These are phyloP conservation scores for Collybia sp. DNA, from an alignment of 768 basidiomycete genomes.

Conservation along the genomic window DNA sequence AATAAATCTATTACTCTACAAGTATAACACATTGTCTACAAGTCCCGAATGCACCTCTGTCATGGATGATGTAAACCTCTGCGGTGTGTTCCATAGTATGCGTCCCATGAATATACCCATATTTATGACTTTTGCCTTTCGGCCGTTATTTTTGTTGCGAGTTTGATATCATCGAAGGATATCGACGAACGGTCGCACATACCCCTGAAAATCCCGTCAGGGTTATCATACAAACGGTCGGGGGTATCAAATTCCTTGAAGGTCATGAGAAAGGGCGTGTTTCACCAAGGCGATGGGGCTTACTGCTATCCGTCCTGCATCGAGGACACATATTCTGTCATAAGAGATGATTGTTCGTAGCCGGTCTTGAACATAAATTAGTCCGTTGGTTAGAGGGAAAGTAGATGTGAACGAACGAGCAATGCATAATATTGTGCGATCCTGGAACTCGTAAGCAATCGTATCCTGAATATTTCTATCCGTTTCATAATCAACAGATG, in stretches of 20 bases:
- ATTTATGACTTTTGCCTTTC: no score
- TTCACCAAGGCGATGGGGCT: constrained; percentile 16
- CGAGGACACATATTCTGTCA: constrained; percentile 85
- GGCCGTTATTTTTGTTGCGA: constrained; percentile 25
- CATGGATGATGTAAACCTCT: no score
- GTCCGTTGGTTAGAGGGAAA: not conserved
- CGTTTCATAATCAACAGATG: constrained; percentile 87
- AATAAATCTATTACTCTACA: constrained; percentile 1
- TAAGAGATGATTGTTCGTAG: constrained; percentile 84
- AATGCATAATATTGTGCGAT: constrained; percentile 84
- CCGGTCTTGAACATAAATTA: constrained; percentile 46
- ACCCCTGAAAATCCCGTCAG: constrained; percentile 69
- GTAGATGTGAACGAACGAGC: constrained; percentile 52
- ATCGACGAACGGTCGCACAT: constrained; percentile 89
- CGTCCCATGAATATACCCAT: no score
- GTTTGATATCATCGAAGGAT: constrained; percentile 60
- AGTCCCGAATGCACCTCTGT: no score
- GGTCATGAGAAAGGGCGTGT: not conserved
- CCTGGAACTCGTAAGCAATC: constrained; percentile 77
- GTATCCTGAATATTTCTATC: constrained; percentile 91
- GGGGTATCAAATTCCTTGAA: constrained; percentile 80
- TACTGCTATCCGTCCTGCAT: constrained; percentile 71
- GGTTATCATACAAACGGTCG: constrained; percentile 47
- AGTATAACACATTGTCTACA: not conserved
- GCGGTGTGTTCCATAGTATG: no score